These are phyloP conservation scores for Flaveria linearis DNA, from an alignment of 129 eudicot genomes.

Conservation along the genomic window DNA sequence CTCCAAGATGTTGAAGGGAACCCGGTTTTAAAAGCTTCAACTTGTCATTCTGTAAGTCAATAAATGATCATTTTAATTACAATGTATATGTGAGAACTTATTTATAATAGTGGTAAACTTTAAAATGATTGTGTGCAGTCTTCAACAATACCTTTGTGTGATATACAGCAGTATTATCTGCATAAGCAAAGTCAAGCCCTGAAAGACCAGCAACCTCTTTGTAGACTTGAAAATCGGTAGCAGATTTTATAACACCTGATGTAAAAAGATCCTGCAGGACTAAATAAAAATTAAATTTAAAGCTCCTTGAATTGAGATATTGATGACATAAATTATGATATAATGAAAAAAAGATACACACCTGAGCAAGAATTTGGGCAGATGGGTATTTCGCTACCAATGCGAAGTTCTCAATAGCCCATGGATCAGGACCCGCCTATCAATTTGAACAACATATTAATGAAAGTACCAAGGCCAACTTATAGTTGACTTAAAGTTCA, in stretches of 20 bases:
- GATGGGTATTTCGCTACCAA: conserved; percentile 92
- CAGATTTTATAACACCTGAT: conserved; percentile 88
- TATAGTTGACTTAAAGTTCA: neutral
- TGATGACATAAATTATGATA: conserved; percentile 14
- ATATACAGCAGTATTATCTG: conserved; percentile 89
- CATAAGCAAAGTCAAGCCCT: conserved; percentile 92
- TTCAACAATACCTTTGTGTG: conserved; percentile 77
- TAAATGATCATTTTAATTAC: conserved; percentile 1
- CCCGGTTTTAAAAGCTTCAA: conserved; percentile 80
- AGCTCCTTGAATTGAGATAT: conserved; percentile 20
- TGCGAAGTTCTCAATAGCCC: conserved; percentile 91
- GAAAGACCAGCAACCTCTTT: conserved; percentile 94
- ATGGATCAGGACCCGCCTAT: conserved; percentile 93
- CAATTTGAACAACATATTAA: conserved; percentile 23
- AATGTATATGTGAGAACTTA: no score
- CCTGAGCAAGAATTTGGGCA: conserved; percentile 84
- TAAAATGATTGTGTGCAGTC: neutral
- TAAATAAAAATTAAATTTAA: conserved; percentile 33
- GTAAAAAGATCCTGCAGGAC: conserved; percentile 87
- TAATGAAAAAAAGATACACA: conserved; percentile 32
- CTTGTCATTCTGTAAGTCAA: conserved; percentile 77
- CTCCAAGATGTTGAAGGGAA: conserved; percentile 99
- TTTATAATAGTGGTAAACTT: neutral
- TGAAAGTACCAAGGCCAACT: neutral
- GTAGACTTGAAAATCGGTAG: conserved; percentile 97